Base-by-base conservation (phyloP, 2,329 filamentous ascomycete species). In the Dothideomycetes sp. region DNA sequence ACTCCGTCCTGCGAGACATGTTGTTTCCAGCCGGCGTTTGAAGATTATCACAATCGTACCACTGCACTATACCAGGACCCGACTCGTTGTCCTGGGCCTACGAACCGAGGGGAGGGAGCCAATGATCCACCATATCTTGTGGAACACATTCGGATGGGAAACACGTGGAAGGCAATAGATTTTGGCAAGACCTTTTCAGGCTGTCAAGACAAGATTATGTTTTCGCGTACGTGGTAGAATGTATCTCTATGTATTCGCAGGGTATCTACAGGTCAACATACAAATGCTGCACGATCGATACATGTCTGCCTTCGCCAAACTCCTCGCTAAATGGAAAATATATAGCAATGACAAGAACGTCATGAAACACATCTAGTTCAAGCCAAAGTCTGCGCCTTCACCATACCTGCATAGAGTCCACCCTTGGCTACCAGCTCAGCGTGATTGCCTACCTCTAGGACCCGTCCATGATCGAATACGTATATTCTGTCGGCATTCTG, bases 401-500 rank as follows among this genome's bases (percentile, higher is more conserved):
- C 59, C 56, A 61, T 58, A 43, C 53, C 54, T 12, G 55, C 53
- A 44, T 70, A 71, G 32, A 68, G 57, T 2, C 60, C 61, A 28
- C 62, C 65, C 24, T 56, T 52, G 15, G 59, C 60, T 11, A 81
- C 61, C 48, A 82, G 60, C 51, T 79, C 74, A 4, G 65, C 62
- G 53, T 82, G 77, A 15, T 69, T 70, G n/a, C 81, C 78, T 41
- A 65, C 61, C 53, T 82, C 77, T 1, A 76, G 63, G 25, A 82
- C 69, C 16, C 58, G 71, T 17, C 80, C 76, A 45, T 78, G 71
- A 9, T 82, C 81, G 33, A 91, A 74, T 0, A 89, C 82, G 51
- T 84, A 85, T 29, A 88, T 88, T n/a, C 79, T 65, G 56, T 89
- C 79, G 1, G 83, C 82, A 50, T 87, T 81, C 58, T 84, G 82